Base-by-base conservation (phyloP, 2,329 filamentous ascomycete species). In the Hymenoscyphus infarciens region DNA sequence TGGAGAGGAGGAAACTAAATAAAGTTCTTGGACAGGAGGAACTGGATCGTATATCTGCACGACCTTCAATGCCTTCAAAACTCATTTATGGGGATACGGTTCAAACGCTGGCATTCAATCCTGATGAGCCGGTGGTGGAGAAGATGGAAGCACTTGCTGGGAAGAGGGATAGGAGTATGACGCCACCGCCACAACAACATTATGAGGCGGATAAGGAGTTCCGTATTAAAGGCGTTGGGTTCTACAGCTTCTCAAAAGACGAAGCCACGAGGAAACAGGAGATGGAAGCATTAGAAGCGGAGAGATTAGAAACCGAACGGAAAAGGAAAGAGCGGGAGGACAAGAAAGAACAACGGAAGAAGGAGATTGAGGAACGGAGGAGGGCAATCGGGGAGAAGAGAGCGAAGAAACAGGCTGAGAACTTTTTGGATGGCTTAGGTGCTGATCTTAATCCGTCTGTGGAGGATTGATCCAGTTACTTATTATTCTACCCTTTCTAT, bases 151-250 rank as follows among this genome's bases (percentile, higher is more conserved):
- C 87, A 61, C 78, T 97, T 33, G 92, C 92, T 2, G 80, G 83
- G 65, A 91, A 90, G 77, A 83, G 92, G 56, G 92, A 97, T 77
- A 83, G 87, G 62, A 89, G 87, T 69, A 81, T 87, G 59, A 97
- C 93, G 57, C 92, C 93, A 60, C 93, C 92, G 5, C 85, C 87
- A 7, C 85, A 88, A 69, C 81, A 82, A 71, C 94, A 98, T 77
- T 99, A 98, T 76, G 90, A 97, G 74, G 91, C 91, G 1, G 84
- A 85, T 64, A 83, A 83, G 64, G 95, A 99, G 81, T 87, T 97
- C 57, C 82, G 95, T 64, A 91, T 86, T 54, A 94, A 95, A 71
- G 95, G 95, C 3, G 91, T 90, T 0, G 95, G 91, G 0, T 99
- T 98, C 77, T 97, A 92, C 78, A 87, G 89, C 62, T 98, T 99